phyloP scores from a whole-genome alignment of 2,329 filamentous ascomycete species.

The Botrytis porri region DNA sequence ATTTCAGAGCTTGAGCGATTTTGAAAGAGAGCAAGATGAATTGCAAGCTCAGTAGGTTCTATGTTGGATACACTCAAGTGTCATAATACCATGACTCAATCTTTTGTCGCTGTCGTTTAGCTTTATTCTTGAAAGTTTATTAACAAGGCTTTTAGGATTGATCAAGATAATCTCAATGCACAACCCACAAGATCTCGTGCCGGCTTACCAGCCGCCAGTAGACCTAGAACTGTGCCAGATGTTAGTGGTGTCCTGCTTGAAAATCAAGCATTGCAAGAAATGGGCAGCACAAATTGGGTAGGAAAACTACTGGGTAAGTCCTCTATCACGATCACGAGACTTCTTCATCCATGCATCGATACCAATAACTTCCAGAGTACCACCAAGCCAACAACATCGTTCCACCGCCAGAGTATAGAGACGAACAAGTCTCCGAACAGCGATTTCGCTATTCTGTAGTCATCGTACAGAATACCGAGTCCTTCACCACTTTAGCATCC shows the following conservation, averaged over 20 bases:
- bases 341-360: background rate
- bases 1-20: conserved; percentile 9
- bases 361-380: conserved; percentile 30
- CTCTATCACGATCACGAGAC: background rate
- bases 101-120: background rate
- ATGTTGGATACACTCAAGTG: background rate
- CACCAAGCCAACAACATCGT: conserved; percentile 24
- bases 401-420: conserved; percentile 1
- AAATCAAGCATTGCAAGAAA: conserved; percentile 24
- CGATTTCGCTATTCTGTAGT: conserved; percentile 6
- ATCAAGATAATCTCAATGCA: background rate
- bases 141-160: background rate
- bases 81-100: no score
- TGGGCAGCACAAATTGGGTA: conserved; percentile 36
- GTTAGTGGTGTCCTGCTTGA: conserved; percentile 21
- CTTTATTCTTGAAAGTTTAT: background rate
- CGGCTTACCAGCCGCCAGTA: conserved; percentile 17
- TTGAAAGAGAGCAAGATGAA: conserved; percentile 9
- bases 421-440: background rate
- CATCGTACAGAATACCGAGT: background rate
- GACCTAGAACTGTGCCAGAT: conserved; percentile 23
- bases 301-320: conserved; percentile 32
- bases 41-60: conserved; percentile 11
- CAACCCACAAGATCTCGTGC: background rate
- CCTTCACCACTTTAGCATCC: background rate